Conservation (phyloP, 2,329 filamentous ascomycete genomes). For the Elsinoe perseae region DNA sequence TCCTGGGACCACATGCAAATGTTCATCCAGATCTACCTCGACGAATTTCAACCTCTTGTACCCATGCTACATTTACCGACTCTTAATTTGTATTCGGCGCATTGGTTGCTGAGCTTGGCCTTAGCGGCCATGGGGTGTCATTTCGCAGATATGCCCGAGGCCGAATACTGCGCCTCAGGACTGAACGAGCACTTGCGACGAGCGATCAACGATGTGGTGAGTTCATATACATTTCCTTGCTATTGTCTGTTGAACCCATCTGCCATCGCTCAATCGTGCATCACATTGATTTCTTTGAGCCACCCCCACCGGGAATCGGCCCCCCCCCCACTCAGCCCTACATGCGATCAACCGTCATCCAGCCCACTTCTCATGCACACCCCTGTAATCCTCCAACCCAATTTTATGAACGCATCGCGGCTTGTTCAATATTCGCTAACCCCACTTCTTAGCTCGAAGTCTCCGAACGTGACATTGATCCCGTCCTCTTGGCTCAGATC, state of each 20-base stretch:
- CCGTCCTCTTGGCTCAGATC: constrained; percentile 17
- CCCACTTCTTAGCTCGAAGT: constrained; percentile 11
- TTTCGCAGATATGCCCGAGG: constrained; percentile 19
- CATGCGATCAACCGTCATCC: background rate
- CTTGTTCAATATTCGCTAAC: background rate
- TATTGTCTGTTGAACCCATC: background rate
- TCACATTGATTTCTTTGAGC: constrained; percentile 7
- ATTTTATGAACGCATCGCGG: constrained; percentile 2
- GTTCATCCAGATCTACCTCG: constrained; percentile 26
- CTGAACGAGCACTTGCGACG: constrained; percentile 19
- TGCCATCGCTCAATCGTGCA: background rate
- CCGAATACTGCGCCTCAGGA: constrained; percentile 16
- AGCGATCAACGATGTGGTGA: constrained; percentile 17
- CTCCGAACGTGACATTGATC: constrained; percentile 16
- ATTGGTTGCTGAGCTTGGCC: constrained; percentile 25
- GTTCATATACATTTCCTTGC: constrained; percentile 2
- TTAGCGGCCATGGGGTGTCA: constrained; percentile 26
- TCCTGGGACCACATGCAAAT: constrained; percentile 21
- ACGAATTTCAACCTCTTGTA: constrained; percentile 26
- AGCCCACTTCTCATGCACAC: background rate
- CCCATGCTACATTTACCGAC: constrained; percentile 26
- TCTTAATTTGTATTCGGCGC: constrained; percentile 17
- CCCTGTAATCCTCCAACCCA: background rate
- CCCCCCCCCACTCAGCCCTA: constrained; percentile 9
- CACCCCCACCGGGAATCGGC: constrained; percentile 1